phyloP scores from a whole-genome alignment of 148 eudicot species.

The Nepenthes gracilis region DNA sequence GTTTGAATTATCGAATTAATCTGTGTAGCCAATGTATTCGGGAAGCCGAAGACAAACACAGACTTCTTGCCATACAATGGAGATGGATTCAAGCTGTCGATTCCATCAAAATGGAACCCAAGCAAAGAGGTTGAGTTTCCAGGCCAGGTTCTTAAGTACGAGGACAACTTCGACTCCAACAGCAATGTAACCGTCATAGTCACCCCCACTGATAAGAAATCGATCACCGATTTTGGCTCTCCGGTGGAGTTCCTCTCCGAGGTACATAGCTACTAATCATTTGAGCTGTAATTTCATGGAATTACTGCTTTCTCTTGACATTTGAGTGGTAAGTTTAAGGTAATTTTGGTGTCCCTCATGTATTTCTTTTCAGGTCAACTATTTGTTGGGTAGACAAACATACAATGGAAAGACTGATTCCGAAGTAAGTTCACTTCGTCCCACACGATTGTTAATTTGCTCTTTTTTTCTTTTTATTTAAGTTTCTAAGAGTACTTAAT shows the following conservation, averaged over 20 bases:
- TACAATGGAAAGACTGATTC: constrained; percentile 82
- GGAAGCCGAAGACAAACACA: constrained; percentile 82
- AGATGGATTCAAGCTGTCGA: constrained; percentile 56
- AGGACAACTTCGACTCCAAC: constrained; percentile 90
- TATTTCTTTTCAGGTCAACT: constrained; percentile 48
- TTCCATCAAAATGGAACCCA: constrained; percentile 96
- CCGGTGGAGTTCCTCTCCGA: constrained; percentile 71
- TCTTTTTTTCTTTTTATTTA: too few species aligned
- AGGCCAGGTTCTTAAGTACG: constrained; percentile 76
- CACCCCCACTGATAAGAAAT: constrained; percentile 80
- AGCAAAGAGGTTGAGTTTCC: constrained; percentile 92
- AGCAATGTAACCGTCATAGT: constrained; percentile 59
- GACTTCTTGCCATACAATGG: constrained; percentile 61
- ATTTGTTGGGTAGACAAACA: constrained; percentile 80
- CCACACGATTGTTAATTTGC: too few species aligned
- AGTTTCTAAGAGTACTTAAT: too few species aligned
- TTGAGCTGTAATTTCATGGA: too few species aligned
- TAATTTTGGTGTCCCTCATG: background rate
- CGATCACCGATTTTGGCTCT: constrained; percentile 81
- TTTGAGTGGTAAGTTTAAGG: too few species aligned
- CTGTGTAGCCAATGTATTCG: constrained; percentile 83
- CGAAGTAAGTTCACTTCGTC: constrained; percentile 41
- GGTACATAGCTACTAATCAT: background rate
- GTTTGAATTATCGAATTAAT: too few species aligned
- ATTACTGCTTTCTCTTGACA: too few species aligned